Percentiles rank a stretch among this genome's conserved stretches.
These are phyloP conservation scores for Solanum piurae DNA, from an alignment of 257 asterid genomes.

Conservation along the genomic window DNA sequence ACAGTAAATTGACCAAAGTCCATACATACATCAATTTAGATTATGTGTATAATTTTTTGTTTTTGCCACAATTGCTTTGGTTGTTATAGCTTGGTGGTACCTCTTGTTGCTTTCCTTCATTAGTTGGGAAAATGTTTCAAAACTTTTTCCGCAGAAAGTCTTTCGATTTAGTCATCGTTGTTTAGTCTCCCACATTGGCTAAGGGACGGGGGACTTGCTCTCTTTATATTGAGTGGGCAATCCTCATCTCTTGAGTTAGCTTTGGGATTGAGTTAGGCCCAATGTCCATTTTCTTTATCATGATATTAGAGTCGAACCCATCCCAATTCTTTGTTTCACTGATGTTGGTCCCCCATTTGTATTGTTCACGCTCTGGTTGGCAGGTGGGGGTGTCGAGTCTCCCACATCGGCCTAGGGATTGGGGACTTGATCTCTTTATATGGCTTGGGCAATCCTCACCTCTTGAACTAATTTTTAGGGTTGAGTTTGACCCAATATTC, in stretches of 20 bases:
- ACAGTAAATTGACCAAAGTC: neutral
- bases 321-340: neutral
- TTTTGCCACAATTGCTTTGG: neutral
- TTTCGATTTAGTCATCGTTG: neutral
- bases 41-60: neutral
- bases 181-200: neutral
- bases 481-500: neutral
- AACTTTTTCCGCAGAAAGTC: neutral
- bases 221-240: neutral
- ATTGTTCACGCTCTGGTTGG: neutral
- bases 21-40: neutral
- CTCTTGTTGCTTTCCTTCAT: neutral
- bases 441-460: neutral
- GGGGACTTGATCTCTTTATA: neutral
- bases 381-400: neutral
- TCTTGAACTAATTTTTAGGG: neutral
- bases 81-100: neutral
- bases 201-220: neutral
- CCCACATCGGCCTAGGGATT: neutral
- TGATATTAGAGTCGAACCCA: neutral
- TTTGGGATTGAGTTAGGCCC: neutral
- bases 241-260: neutral
- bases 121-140: neutral
- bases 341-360: neutral
- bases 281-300: neutral